A percentile compares a stretch with the other conserved stretches of the same genome.
Evolutionary conservation across 176 grass and related monocot genomes (phyloP).

Genomic region (Poa pratensis): DNA sequence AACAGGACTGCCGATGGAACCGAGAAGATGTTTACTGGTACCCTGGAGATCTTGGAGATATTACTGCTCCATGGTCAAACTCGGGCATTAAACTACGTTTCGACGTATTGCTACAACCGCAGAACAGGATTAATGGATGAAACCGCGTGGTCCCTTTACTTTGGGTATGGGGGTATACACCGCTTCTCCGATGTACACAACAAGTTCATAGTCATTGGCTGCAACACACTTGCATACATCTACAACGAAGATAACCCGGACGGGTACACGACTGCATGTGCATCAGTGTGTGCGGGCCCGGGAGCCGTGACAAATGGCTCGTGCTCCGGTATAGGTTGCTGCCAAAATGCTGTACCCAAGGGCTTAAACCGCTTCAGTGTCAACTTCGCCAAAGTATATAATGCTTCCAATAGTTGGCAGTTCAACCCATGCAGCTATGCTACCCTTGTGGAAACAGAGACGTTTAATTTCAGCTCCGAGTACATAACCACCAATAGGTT

Average conservation of each 20-base stretch:
- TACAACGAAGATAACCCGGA: background rate
- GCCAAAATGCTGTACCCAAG: slow-evolving; percentile 10
- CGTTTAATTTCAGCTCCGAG: slow-evolving; percentile 2
- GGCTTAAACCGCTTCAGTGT: background rate
- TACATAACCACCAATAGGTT: slow-evolving; percentile 36
- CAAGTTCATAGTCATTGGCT: slow-evolving; percentile 36
- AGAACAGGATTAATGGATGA: background rate
- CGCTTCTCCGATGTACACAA: slow-evolving; percentile 27
- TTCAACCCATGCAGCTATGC: slow-evolving; percentile 39
- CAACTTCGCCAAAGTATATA: background rate
- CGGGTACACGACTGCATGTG: background rate
- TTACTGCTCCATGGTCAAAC: background rate
- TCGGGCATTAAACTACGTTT: background rate
- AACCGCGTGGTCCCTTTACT: background rate
- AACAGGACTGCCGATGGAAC: background rate
- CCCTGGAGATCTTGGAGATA: slow-evolving; percentile 24
- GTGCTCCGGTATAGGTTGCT: background rate
- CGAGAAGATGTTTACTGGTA: background rate
- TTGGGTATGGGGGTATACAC: too few species aligned
- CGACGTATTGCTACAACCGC: slow-evolving; percentile 21
- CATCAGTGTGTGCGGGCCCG: background rate
- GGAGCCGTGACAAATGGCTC: background rate
- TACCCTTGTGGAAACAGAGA: background rate
- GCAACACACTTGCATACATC: slow-evolving; percentile 3
- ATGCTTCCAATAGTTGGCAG: background rate